phyloP scores from a whole-genome alignment of 2,329 filamentous ascomycete species.

The Fusarium floridanum region DNA sequence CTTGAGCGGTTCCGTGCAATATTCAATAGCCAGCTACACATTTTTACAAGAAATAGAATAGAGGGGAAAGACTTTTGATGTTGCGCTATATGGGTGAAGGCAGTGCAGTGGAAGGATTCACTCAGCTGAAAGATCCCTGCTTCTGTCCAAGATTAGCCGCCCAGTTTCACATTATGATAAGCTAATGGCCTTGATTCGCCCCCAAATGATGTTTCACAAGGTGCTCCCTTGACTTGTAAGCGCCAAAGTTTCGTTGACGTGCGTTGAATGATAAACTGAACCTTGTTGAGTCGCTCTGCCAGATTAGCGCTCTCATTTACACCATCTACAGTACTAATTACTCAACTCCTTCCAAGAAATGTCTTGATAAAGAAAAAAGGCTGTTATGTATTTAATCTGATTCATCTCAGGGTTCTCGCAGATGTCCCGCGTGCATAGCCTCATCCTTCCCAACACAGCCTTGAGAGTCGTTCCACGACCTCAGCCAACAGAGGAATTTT shows the following conservation, averaged over 20 bases:
- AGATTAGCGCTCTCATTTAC: too few relatives aligned
- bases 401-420: too few relatives aligned
- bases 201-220: neutral
- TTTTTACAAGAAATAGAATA: neutral
- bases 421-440: neutral
- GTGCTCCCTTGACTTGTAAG: neutral
- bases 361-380: neutral
- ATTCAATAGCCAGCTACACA: neutral
- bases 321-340: neutral
- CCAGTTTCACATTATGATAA: neutral
- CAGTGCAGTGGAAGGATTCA: neutral
- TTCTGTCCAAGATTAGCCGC: neutral
- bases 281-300: too few relatives aligned
- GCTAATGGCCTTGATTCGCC: neutral
- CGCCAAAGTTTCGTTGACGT: neutral
- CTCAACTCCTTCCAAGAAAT: neutral
- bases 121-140: neutral
- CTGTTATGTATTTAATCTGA: neutral
- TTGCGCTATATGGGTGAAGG: neutral
- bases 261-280: too few relatives aligned
- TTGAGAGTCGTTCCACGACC: neutral
- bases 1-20: neutral
- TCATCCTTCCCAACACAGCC: neutral
- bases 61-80: neutral
- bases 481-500: neutral